Evolutionary conservation across 495 filamentous ascomycete species (phyloP).

Genomic region (Aspergillus homomorphus): DNA sequence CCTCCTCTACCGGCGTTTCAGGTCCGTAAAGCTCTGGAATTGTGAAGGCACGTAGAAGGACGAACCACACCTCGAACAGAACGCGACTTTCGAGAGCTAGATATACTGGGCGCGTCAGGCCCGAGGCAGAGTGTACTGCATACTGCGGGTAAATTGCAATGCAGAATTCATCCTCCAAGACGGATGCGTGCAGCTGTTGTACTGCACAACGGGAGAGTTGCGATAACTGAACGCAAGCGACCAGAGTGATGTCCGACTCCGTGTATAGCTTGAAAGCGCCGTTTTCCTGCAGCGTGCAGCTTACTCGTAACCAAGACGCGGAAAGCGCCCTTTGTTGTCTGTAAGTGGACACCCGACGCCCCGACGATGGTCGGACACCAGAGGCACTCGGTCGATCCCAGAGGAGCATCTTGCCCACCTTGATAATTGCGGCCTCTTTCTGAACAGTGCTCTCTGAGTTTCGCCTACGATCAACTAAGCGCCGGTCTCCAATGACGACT

Average conservation of each 20-base stretch:
- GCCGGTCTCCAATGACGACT: conserved; percentile 47
- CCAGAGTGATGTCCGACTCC: conserved; percentile 72
- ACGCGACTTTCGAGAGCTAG: conserved; percentile 83
- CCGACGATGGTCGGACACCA: conserved; percentile 39
- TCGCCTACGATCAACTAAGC: conserved; percentile 52
- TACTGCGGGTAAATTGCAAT: conserved; percentile 87
- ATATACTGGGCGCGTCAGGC: conserved; percentile 57
- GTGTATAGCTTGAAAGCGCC: conserved; percentile 88
- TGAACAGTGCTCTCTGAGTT: conserved; percentile 60
- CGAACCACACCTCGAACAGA: conserved; percentile 95
- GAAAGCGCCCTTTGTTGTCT: conserved; percentile 54
- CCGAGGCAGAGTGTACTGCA: conserved; percentile 58
- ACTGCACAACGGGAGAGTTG: conserved; percentile 86
- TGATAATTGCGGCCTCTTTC: conserved; percentile 88
- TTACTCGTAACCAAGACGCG: conserved; percentile 77
- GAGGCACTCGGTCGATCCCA: conserved; percentile 65
- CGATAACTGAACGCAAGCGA: conserved; percentile 82
- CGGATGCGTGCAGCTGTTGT: conserved; percentile 85
- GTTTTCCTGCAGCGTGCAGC: conserved; percentile 92
- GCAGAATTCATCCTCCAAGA: conserved; percentile 90
- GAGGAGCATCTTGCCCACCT: conserved; percentile 88
- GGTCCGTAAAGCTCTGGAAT: conserved; percentile 88
- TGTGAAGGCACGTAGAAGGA: conserved; percentile 85
- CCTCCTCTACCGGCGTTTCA: conserved; percentile 32
- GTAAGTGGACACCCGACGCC: conserved; percentile 49